Evolutionary conservation across 164 flowering plant genomes (phyloP).

Genomic region (Malania oleifera): DNA sequence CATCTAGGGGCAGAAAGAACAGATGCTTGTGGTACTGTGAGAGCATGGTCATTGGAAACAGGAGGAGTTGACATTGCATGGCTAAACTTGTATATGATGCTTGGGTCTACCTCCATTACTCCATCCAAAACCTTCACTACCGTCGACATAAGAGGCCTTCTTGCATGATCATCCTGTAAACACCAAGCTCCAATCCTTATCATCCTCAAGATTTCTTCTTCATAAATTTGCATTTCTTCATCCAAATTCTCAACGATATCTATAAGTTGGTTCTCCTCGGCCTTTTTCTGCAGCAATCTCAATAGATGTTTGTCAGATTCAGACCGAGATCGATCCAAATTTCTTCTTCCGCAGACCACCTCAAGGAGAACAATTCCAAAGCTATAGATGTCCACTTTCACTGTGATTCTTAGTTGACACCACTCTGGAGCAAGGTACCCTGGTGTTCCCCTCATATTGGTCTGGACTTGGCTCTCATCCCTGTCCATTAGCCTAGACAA

Average conservation of each 20-base stretch:
- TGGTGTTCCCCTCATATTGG: background rate
- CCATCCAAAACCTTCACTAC: conserved; percentile 15
- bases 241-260: background rate
- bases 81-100: background rate
- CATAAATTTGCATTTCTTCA: conserved; percentile 1
- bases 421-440: conserved; percentile 6
- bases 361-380: background rate
- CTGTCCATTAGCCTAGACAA: conserved; percentile 7
- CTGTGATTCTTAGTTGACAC: background rate
- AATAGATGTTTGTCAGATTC: background rate
- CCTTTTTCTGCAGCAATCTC: background rate
- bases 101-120: background rate
- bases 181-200: conserved; percentile 7
- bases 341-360: background rate
- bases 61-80: background rate
- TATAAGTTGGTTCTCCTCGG: background rate
- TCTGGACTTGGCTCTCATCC: conserved; percentile 12
- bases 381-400: background rate
- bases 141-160: conserved; percentile 12
- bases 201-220: conserved; percentile 8
- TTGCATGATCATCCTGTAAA: conserved; percentile 4
- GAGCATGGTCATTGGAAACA: background rate
- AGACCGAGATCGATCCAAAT: background rate
- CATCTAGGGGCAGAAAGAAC: conserved; percentile 2
- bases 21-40: background rate